Evolutionary conservation across 2,329 filamentous ascomycete genomes (phyloP).

Genomic region (Botrytis pseudocinerea): DNA sequence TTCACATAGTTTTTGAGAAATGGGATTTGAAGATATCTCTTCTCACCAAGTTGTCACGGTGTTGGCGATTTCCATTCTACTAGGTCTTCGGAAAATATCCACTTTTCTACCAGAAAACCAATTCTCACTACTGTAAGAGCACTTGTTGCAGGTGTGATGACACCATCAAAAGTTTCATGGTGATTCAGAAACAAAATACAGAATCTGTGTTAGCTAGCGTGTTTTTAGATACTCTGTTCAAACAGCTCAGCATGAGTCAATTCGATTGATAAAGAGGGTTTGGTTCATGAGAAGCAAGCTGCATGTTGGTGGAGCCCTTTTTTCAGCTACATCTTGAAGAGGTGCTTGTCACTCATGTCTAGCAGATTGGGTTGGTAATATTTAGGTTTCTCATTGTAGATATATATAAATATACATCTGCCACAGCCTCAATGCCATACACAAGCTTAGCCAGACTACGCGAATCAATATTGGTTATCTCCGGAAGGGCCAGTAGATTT

Average conservation of each 20-base stretch:
- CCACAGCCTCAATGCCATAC: background rate
- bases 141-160: background rate
- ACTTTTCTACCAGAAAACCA: background rate
- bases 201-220: background rate
- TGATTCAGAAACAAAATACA: background rate
- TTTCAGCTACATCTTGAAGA: background rate
- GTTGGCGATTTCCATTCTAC: background rate
- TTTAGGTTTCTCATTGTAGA: background rate
- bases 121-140: background rate
- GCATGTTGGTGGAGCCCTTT: background rate
- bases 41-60: background rate
- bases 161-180: constrained; percentile 6
- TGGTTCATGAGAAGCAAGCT: constrained; percentile 10
- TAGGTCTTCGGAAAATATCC: constrained; percentile 1
- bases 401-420: constrained; percentile 1
- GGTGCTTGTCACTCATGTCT: background rate
- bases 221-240: background rate
- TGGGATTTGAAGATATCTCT: background rate
- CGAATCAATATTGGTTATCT: background rate
- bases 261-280: background rate
- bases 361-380: background rate
- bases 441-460: background rate
- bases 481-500: background rate
- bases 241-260: constrained; percentile 3
- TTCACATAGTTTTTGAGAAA: background rate